A percentile compares a stretch with the other conserved stretches of the same genome.
These are phyloP conservation scores for Penicillium ucsense DNA, from an alignment of 495 filamentous ascomycete genomes.

Conservation along the genomic window DNA sequence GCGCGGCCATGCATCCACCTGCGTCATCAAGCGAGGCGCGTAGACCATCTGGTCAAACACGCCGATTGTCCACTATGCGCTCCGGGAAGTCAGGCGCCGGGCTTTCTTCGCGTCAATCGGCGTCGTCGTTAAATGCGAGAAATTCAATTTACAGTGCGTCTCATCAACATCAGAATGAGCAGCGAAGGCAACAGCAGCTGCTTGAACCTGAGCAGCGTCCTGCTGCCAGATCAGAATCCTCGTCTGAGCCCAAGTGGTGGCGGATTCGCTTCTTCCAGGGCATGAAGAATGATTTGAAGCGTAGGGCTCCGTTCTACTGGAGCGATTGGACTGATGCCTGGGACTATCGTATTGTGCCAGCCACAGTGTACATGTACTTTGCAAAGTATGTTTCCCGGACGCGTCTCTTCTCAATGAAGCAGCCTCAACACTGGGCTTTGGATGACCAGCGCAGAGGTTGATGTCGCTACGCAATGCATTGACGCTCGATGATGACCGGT, in stretches of 20 bases:
- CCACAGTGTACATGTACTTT: slow-evolving; percentile 85
- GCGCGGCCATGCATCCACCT: slow-evolving; percentile 19
- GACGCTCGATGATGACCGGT: neutral
- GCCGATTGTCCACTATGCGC: slow-evolving; percentile 13
- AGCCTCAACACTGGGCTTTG: neutral
- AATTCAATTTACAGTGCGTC: slow-evolving; percentile 1
- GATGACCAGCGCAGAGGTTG: neutral
- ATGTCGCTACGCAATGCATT: neutral
- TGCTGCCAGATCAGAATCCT: slow-evolving; percentile 6
- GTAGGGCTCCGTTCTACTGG: slow-evolving; percentile 63
- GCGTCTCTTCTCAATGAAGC: neutral
- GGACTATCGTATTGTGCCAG: slow-evolving; percentile 75
- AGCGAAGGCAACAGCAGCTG: neutral
- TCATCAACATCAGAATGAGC: neutral
- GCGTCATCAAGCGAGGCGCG: slow-evolving; percentile 16
- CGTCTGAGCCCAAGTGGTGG: slow-evolving; percentile 44
- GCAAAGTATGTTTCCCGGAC: slow-evolving; percentile 52
- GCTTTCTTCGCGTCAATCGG: slow-evolving; percentile 5
- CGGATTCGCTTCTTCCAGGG: slow-evolving; percentile 47
- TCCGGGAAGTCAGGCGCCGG: slow-evolving; percentile 10
- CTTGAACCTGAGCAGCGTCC: slow-evolving; percentile 1
- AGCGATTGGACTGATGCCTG: slow-evolving; percentile 77
- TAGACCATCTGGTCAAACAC: slow-evolving; percentile 24
- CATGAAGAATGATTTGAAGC: slow-evolving; percentile 65
- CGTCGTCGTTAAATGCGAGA: slow-evolving; percentile 5